These are phyloP conservation scores for Tremellales sp. DNA, from an alignment of 1,284 basidiomycete species.

Conservation along the genomic window DNA sequence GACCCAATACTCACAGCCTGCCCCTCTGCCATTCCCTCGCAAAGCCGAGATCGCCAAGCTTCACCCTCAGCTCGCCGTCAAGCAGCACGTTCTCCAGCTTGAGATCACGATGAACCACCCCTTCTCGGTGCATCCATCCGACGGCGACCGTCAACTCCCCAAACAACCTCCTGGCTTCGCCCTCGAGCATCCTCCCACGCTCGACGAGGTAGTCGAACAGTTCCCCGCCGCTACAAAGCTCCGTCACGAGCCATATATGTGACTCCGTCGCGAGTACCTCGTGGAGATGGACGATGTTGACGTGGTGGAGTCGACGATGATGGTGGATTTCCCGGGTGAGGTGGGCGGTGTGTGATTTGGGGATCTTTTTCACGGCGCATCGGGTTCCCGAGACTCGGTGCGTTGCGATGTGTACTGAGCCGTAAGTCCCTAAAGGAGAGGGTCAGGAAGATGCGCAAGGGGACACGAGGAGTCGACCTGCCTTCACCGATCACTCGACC, in stretches of 20 bases:
- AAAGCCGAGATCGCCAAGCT: conserved; percentile 95
- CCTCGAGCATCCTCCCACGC: conserved; percentile 79
- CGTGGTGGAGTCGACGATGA: conserved; percentile 92
- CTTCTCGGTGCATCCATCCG: conserved; percentile 78
- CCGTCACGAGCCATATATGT: conserved; percentile 94
- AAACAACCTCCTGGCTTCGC: conserved; percentile 78
- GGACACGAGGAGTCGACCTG: conserved; percentile 43
- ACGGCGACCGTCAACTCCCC: conserved; percentile 96
- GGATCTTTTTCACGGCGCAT: conserved; percentile 97
- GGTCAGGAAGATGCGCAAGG: conserved; percentile 3
- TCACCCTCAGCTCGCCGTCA: conserved; percentile 80
- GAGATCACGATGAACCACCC: conserved; percentile 90
- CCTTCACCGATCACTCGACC: conserved; percentile 96
- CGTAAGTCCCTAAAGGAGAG: conserved; percentile 70
- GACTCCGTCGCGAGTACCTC: conserved; percentile 96
- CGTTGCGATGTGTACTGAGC: conserved; percentile 86
- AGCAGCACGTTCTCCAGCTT: conserved; percentile 94
- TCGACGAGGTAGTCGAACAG: conserved; percentile 97
- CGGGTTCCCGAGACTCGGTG: conserved; percentile 83
- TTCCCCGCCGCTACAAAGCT: conserved; percentile 93
- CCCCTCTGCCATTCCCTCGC: conserved; percentile 88
- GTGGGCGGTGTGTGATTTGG: conserved; percentile 81
- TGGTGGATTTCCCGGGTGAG: conserved; percentile 97
- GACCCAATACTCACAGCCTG: conserved; percentile 49
- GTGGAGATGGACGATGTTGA: conserved; percentile 89